phyloP scores from a whole-genome alignment of 1,284 basidiomycete genomes.

The Chalciporus sp. region DNA sequence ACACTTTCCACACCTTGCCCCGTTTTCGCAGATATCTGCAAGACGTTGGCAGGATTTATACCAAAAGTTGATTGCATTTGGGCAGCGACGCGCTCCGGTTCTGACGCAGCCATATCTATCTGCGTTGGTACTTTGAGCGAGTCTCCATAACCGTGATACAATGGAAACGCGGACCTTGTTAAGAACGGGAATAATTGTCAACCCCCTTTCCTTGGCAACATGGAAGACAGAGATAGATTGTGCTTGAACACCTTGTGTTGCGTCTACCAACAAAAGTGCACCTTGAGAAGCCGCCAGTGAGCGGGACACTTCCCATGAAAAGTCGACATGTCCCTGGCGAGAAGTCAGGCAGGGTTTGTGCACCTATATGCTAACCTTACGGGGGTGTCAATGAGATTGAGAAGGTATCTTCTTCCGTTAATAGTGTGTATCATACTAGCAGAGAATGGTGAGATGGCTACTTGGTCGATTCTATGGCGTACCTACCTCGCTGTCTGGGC shows the following conservation, averaged over 20 bases:
- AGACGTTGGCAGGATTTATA: constrained; percentile 69
- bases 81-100: constrained; percentile 76
- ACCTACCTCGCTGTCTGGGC: constrained; percentile 85
- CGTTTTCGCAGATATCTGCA: constrained; percentile 91
- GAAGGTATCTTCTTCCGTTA: constrained; percentile 64
- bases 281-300: constrained; percentile 94
- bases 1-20: constrained; percentile 81
- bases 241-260: constrained; percentile 96
- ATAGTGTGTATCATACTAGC: constrained; percentile 75
- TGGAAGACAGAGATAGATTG: constrained; percentile 97
- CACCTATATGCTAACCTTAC: constrained; percentile 41
- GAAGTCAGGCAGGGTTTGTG: constrained; percentile 10
- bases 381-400: constrained; percentile 98
- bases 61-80: constrained; percentile 86
- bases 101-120: constrained; percentile 89
- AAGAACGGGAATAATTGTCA: constrained; percentile 89
- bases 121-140: constrained; percentile 31
- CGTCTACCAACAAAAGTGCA: constrained; percentile 89
- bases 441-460: constrained; percentile 11
- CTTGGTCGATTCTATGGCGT: background rate
- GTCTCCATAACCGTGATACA: background rate
- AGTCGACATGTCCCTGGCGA: constrained; percentile 88
- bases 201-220: constrained; percentile 78
- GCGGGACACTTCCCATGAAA: constrained; percentile 94
- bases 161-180: constrained; percentile 73